Conservation (phyloP, 192 early-diverging fungal genomes). For the Allomyces macrogynus region DNA sequence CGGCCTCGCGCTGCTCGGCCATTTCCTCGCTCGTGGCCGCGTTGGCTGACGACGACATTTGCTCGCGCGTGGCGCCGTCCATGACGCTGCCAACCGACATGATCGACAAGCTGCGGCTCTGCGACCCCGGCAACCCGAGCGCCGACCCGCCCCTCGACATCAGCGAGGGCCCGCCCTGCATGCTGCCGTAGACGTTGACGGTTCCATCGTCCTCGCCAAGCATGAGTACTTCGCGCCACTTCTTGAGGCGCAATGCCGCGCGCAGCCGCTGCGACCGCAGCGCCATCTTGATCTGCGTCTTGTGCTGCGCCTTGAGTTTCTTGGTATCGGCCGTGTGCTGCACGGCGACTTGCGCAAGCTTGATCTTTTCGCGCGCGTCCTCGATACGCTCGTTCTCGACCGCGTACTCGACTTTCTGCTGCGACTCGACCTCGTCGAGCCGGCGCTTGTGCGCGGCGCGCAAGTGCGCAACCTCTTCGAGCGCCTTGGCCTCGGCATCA, state of each 20-base stretch:
- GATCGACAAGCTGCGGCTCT: neutral
- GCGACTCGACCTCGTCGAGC: slow-evolving; percentile 6
- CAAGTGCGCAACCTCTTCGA: slow-evolving; percentile 7
- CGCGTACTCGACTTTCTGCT: slow-evolving; percentile 12
- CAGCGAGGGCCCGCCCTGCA: too few relatives aligned
- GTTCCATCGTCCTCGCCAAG: neutral
- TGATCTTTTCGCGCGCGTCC: slow-evolving; percentile 5
- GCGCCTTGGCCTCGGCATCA: slow-evolving; percentile 10
- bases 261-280: neutral
- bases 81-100: neutral
- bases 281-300: neutral
- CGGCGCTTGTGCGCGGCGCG: slow-evolving; percentile 4
- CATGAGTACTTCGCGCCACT: neutral
- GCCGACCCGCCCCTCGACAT: neutral
- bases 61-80: too few relatives aligned
- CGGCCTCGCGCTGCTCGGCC: neutral
- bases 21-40: neutral
- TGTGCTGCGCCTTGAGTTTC: neutral
- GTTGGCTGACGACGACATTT: neutral
- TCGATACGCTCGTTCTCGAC: slow-evolving; percentile 8
- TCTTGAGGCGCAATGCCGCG: neutral
- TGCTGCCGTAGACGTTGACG: neutral
- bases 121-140: neutral
- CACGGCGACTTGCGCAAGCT: neutral
- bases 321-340: neutral